A percentile compares a stretch with the other conserved stretches of the same genome.
phyloP scores from a whole-genome alignment of 371 early-diverging fungal genomes.

The Coemansia sp. region DNA sequence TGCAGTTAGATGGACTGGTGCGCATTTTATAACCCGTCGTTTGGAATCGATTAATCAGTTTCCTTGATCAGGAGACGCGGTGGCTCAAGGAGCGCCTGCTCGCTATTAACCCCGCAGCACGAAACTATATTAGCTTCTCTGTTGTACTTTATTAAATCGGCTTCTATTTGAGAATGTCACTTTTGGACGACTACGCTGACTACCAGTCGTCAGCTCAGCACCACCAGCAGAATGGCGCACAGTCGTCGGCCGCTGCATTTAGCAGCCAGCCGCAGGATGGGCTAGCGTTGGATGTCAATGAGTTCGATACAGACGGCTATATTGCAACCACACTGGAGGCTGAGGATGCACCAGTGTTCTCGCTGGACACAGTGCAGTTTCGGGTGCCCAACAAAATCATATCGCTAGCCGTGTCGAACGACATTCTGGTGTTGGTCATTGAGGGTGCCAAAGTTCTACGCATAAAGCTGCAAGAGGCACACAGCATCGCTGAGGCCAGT shows the following conservation, averaged over 20 bases:
- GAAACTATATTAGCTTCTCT: too few relatives aligned
- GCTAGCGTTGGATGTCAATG: slow-evolving; percentile 6
- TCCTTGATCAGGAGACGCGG: too few relatives aligned
- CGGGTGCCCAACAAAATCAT: slow-evolving; percentile 68
- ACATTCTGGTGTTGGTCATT: slow-evolving; percentile 71
- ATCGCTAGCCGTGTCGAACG: slow-evolving; percentile 75
- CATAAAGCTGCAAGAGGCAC: slow-evolving; percentile 73
- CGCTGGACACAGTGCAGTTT: slow-evolving; percentile 79
- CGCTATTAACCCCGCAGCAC: too few relatives aligned
- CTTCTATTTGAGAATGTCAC: slow-evolving; percentile 20
- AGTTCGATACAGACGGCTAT: slow-evolving; percentile 34
- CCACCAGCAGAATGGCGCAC: slow-evolving; percentile 10
- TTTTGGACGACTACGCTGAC: slow-evolving; percentile 48
- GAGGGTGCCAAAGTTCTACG: slow-evolving; percentile 65
- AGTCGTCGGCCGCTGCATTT: neutral
- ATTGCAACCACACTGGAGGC: slow-evolving; percentile 45
- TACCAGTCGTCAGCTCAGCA: slow-evolving; percentile 38
- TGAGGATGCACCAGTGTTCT: slow-evolving; percentile 61
- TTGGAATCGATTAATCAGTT: too few relatives aligned
- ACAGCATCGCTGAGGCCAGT: slow-evolving; percentile 75
- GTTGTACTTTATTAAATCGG: neutral
- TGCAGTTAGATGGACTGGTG: too few relatives aligned
- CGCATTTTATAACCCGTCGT: too few relatives aligned
- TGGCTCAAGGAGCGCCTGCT: too few relatives aligned
- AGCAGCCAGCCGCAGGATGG: neutral